These are phyloP conservation scores for Tranzscheliella williamsii DNA, from an alignment of 1,284 basidiomycete genomes.

Conservation along the genomic window DNA sequence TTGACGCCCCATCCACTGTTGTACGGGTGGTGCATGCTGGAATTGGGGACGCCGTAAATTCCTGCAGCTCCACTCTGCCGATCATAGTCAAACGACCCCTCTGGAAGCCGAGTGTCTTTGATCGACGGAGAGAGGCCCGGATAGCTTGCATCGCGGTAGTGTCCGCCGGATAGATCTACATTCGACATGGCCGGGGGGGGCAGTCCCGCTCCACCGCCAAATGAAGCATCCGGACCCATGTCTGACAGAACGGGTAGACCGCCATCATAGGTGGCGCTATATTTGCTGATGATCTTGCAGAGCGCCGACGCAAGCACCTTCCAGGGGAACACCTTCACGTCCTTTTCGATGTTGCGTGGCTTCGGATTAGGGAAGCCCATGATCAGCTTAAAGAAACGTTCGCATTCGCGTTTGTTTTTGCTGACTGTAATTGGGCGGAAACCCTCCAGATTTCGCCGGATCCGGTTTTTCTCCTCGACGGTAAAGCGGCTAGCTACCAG, in stretches of 20 bases:
- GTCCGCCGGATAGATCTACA: slow-evolving; percentile 32
- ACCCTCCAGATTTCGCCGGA: slow-evolving; percentile 88
- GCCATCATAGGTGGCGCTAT: slow-evolving; percentile 61
- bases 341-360: slow-evolving; percentile 95
- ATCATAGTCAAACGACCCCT: slow-evolving; percentile 29
- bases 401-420: slow-evolving; percentile 77
- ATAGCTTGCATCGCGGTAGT: slow-evolving; percentile 24
- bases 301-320: slow-evolving; percentile 75
- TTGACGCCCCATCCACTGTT: slow-evolving; percentile 6
- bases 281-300: slow-evolving; percentile 92
- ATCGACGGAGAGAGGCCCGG: slow-evolving; percentile 14
- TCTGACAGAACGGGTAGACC: slow-evolving; percentile 24
- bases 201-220: slow-evolving; percentile 11
- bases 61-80: slow-evolving; percentile 12
- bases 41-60: slow-evolving; percentile 14
- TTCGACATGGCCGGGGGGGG: slow-evolving; percentile 5
- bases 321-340: slow-evolving; percentile 98
- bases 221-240: slow-evolving; percentile 13
- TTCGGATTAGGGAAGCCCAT: slow-evolving; percentile 94
- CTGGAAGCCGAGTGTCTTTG: slow-evolving; percentile 14
- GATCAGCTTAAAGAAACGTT: slow-evolving; percentile 86
- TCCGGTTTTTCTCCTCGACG: slow-evolving; percentile 94
- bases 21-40: slow-evolving; percentile 7
- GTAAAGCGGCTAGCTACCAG: slow-evolving; percentile 81
- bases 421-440: slow-evolving; percentile 87